phyloP scores from a whole-genome alignment of 202 grass and related monocot genomes.

The Zoysia matrella region DNA sequence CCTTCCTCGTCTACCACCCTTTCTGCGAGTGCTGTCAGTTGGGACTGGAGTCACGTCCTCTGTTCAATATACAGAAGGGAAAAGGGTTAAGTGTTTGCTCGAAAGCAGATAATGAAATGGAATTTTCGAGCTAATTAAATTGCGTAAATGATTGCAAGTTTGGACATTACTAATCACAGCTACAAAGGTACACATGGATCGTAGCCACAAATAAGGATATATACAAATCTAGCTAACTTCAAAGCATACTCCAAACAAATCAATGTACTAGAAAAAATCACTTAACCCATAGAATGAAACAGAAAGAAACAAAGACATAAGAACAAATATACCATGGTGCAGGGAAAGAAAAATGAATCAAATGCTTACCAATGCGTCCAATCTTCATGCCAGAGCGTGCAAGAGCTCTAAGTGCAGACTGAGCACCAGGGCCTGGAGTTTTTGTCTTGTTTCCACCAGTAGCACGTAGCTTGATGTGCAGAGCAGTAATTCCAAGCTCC shows the following conservation, averaged over 20 bases:
- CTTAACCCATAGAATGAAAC: not conserved
- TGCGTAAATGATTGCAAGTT: not conserved
- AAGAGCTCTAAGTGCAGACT: constrained; percentile 91
- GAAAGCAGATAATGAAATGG: not conserved
- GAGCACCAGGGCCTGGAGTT: constrained; percentile 90
- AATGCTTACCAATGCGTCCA: constrained; percentile 73
- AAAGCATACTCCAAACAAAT: not conserved
- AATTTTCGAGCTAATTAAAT: not conserved
- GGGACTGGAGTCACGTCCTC: constrained; percentile 81
- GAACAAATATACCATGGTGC: not conserved
- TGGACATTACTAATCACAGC: not conserved
- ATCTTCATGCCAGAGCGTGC: constrained; percentile 97
- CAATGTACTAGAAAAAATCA: not conserved
- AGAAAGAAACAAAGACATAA: not conserved
- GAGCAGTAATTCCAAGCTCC: constrained; percentile 92
- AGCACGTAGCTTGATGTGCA: constrained; percentile 89
- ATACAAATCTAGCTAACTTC: not conserved
- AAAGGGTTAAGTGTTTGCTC: not conserved
- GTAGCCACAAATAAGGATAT: not conserved
- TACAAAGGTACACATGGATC: not conserved
- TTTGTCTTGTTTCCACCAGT: constrained; percentile 97
- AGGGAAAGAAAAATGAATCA: not conserved
- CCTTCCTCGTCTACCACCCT: constrained; percentile 88
- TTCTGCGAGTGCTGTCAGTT: constrained; percentile 86
- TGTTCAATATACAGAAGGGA: no score